Evolutionary conservation across 257 asterid species (phyloP).

Genomic region (Jacaranda mimosifolia): DNA sequence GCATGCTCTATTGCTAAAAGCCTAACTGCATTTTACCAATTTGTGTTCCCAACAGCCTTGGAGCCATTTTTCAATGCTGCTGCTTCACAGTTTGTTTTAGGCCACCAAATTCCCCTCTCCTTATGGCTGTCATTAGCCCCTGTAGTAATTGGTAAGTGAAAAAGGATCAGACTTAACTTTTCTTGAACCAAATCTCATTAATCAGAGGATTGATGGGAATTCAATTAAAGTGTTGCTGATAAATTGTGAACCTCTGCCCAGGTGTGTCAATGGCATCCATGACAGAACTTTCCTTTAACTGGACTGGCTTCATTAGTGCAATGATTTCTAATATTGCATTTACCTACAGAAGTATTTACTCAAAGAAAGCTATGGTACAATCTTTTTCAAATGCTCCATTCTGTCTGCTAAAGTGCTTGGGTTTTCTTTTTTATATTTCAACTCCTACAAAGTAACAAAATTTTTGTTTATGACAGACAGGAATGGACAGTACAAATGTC

Average conservation of each 20-base stretch:
- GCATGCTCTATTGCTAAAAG: too few relatives aligned
- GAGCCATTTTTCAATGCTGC: constrained; percentile 62
- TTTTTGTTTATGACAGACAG: constrained; percentile 41
- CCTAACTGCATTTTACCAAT: neutral
- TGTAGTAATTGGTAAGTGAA: constrained; percentile 50
- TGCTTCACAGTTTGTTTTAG: constrained; percentile 56
- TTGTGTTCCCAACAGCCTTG: constrained; percentile 42
- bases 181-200: too few relatives aligned
- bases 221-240: neutral
- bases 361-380: constrained; percentile 58
- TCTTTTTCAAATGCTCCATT: neutral
- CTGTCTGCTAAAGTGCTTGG: neutral
- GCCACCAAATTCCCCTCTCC: constrained; percentile 53
- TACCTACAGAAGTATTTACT: constrained; percentile 59
- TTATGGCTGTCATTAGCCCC: constrained; percentile 58
- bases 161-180: neutral
- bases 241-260: neutral
- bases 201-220: too few relatives aligned
- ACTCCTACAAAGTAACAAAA: neutral
- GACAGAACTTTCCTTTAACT: constrained; percentile 59
- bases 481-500: constrained; percentile 60
- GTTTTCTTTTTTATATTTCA: neutral
- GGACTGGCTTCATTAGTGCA: constrained; percentile 60
- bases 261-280: constrained; percentile 62
- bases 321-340: constrained; percentile 61